Base-by-base conservation (phyloP, 2,329 filamentous ascomycete species). In the Neobulgaria alba region DNA sequence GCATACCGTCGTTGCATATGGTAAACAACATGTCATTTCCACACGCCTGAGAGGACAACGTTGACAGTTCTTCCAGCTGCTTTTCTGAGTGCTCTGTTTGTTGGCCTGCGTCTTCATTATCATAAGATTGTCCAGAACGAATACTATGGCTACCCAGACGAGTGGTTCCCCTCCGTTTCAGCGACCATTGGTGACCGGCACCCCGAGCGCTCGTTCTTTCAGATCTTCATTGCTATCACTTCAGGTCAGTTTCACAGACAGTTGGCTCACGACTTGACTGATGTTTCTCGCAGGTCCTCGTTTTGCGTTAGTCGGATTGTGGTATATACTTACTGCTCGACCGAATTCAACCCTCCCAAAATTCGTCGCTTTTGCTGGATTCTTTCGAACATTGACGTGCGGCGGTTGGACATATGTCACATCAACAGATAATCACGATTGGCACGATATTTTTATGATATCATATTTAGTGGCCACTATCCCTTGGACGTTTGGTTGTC, bases 371-470 rank as follows among this genome's bases (percentile, higher is more conserved):
- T 73, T 74, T 30, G 80, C 85, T 54, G 92, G 92, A 41, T 52
- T 95, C 38, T 82, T 96, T 58, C 79, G 92, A 55, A 95, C 90
- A 8, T 67, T 96, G 43, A 95, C 88, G 3, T 98, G 92, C 59
- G 92, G 90, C 54, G 92, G 92, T 44, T 98, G 92, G 90, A 95
- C 92, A 39, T 98, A 96, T 63, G 80, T 98, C 47, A 98, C 92
- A 18, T 96, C 92, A 47, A 98, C 92, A 32, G 92, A 98, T 61
- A 87, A 96, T 61, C 92, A 98, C 63, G 80, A 94, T 64, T 96
- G 88, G 89, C 92, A 98, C 62, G 92, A 98, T 59, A 90, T 96
- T 48, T 90, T 98, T 62, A 98, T 98, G 92, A 95, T 98, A 54
- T 93, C 88, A 10, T 98, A 98, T 63, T 72, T 98, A 41, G 82